Base-by-base conservation (phyloP, 495 filamentous ascomycete genomes). In the Hyaloscypha finlandica region DNA sequence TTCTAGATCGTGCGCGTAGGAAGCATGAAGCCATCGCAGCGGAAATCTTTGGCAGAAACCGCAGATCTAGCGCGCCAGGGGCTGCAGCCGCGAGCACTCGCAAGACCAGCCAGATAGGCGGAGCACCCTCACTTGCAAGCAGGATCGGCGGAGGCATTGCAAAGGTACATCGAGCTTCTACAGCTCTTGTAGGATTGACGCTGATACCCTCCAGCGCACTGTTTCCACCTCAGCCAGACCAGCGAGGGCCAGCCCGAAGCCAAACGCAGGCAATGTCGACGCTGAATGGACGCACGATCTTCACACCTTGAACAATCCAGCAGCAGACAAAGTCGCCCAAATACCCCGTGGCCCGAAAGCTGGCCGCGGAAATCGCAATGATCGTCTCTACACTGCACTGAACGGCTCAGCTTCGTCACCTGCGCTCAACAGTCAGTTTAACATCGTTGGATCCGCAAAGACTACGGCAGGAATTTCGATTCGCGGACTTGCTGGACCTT, bases 401-500 rank as follows among this genome's bases (percentile, higher is more conserved):
- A 73, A 70, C 42, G 73, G 74, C 64, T 72, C 71, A 31, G 74
- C 71, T 31, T 73, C 72, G 19, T 74, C 75, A 6, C 73, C 78
- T n/a, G 68, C 61, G 12, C 61, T 75, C 20, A 69, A 69, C 33
- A 70, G 52, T 52, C 71, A 75, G 63, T 74, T 74, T 72, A 75
- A 74, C 56, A 74, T 73, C 51, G 68, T 71, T 33, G 67, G 67
- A 8, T 32, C 61, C 3, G 54, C 71, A 59, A 71, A 68, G 54
- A 58, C 71, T 64, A 6, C 59, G 67, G 54, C 64, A 69, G 91
- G 90, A 6, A 83, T 99, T 51, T 86, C 81, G 25, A 97, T 97
- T 70, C 85, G 89, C 68, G 95, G 95, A 25, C 78, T 86, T 5
- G 92, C 92, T 2, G 90, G 91, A 0, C 92, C 93, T 0, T 95